These are phyloP conservation scores for Golubevia pallescens DNA, from an alignment of 1,284 basidiomycete species.

Conservation along the genomic window DNA sequence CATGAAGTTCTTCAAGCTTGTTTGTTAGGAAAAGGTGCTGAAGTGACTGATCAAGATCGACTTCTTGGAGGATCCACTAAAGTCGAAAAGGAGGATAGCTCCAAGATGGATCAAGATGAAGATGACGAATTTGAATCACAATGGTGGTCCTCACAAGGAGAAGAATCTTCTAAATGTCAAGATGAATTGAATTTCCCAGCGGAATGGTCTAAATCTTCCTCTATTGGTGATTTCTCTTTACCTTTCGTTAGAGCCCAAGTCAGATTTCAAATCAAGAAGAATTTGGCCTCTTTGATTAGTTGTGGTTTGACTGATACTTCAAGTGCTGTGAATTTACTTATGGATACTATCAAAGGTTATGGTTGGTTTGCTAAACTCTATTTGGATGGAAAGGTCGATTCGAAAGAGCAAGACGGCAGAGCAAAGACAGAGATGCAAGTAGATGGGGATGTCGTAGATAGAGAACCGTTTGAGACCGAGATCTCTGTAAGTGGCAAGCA, in stretches of 20 bases:
- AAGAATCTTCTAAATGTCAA: background rate
- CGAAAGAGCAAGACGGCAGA: background rate
- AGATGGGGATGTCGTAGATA: background rate
- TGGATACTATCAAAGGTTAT: slow-evolving; percentile 32
- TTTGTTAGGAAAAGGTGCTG: slow-evolving; percentile 20
- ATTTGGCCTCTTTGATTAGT: slow-evolving; percentile 36
- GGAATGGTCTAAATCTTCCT: slow-evolving; percentile 8
- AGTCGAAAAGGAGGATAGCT: slow-evolving; percentile 70
- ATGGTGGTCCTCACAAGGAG: too few relatives aligned
- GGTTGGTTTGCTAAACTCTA: slow-evolving; percentile 43
- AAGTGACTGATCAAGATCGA: background rate
- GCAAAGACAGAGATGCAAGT: background rate
- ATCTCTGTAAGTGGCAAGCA: background rate
- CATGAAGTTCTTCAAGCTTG: slow-evolving; percentile 57
- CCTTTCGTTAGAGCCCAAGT: slow-evolving; percentile 36
- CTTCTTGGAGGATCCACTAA: slow-evolving; percentile 67
- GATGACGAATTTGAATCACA: slow-evolving; percentile 21
- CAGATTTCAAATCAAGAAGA: slow-evolving; percentile 25
- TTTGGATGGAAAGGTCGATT: slow-evolving; percentile 21
- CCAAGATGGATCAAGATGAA: slow-evolving; percentile 60
- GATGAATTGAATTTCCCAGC: slow-evolving; percentile 6
- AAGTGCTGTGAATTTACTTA: slow-evolving; percentile 21
- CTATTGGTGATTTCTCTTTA: slow-evolving; percentile 30
- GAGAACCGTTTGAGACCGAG: background rate
- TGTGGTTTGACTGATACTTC: slow-evolving; percentile 24